Conservation (phyloP, 2,329 filamentous ascomycete genomes). For the Ramularia endophylla region DNA sequence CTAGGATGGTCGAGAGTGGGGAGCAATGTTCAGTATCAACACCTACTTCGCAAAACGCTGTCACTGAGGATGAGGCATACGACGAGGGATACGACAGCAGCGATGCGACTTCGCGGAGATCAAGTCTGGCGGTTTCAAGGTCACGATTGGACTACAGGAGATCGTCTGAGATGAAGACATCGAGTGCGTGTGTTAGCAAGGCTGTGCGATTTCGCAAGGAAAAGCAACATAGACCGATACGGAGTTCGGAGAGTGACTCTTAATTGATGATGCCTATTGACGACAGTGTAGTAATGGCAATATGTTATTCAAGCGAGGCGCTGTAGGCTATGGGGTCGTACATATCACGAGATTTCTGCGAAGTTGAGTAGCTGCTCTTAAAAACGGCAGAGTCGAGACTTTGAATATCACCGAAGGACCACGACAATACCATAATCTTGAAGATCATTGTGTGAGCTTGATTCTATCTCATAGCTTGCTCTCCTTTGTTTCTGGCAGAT, state of each 20-base stretch:
- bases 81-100: constrained; percentile 26
- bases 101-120: constrained; percentile 15
- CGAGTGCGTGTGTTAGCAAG: constrained; percentile 25
- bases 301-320: too few species aligned
- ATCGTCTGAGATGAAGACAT: constrained; percentile 19
- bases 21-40: constrained; percentile 36
- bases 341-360: too few species aligned
- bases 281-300: too few species aligned
- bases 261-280: too few species aligned
- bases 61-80: constrained; percentile 7
- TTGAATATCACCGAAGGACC: too few species aligned
- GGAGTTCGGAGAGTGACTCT: too few species aligned
- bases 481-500: constrained; percentile 63
- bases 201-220: constrained; percentile 19
- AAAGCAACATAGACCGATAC: too few species aligned
- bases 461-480: constrained; percentile 28
- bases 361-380: too few species aligned
- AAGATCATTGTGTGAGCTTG: not conserved
- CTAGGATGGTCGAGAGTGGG: constrained; percentile 36
- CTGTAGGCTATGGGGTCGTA: too few species aligned
- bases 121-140: constrained; percentile 16
- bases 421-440: too few species aligned
- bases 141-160: constrained; percentile 16
- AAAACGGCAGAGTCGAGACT: too few species aligned
- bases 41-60: not conserved